Conservation (phyloP, 257 asterid genomes). For the Nicotiana noctiflora region DNA sequence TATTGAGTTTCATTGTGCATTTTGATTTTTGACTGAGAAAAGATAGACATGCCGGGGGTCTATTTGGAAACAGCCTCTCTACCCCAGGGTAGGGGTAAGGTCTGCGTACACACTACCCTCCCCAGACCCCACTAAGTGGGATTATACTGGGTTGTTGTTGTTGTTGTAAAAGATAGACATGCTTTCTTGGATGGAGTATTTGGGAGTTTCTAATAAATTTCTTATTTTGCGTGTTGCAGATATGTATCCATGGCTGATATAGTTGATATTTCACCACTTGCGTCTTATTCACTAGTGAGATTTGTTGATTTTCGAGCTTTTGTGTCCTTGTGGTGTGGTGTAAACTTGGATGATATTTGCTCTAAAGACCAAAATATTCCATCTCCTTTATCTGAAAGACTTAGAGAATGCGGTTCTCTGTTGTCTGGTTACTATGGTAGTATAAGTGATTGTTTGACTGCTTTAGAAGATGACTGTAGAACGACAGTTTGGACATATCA, state of each 20-base stretch:
- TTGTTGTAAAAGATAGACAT: too few species aligned
- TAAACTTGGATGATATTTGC: constrained; percentile 44
- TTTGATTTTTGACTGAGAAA: neutral
- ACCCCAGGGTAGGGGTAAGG: too few species aligned
- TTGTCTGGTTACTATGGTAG: constrained; percentile 58
- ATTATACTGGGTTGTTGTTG: too few species aligned
- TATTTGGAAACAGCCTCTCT: too few species aligned
- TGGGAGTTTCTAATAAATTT: neutral
- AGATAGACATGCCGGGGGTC: too few species aligned
- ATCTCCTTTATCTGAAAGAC: constrained; percentile 30
- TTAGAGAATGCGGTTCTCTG: constrained; percentile 62
- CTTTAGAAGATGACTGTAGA: constrained; percentile 72
- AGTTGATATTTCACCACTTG: constrained; percentile 54
- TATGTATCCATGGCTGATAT: constrained; percentile 76
- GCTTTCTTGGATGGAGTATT: neutral
- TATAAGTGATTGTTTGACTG: constrained; percentile 44
- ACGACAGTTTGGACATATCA: constrained; percentile 83
- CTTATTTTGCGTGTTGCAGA: constrained; percentile 38
- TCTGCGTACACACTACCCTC: too few species aligned
- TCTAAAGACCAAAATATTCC: constrained; percentile 15
- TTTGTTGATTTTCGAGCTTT: constrained; percentile 70
- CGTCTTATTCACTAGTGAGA: constrained; percentile 44
- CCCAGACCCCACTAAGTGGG: too few species aligned
- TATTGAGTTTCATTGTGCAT: neutral
- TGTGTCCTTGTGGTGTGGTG: constrained; percentile 63